Evolutionary conservation across 2,329 filamentous ascomycete genomes (phyloP).

Genomic region (Gnomoniopsis sp.): DNA sequence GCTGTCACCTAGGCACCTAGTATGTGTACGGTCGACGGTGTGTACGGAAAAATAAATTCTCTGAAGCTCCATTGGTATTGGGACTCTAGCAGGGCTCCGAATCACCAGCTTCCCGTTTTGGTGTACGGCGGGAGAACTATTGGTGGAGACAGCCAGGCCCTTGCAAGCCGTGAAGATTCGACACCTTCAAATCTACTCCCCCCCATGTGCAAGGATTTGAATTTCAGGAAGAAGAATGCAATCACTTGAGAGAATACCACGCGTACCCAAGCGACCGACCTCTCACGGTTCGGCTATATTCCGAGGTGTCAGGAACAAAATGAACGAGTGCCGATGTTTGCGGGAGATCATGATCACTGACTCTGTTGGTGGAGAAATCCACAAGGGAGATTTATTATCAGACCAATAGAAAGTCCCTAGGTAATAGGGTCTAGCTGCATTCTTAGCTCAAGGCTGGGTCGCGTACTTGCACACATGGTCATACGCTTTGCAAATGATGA

Average conservation of each 20-base stretch:
- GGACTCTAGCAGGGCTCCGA: not conserved
- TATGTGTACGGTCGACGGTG: too few relatives aligned
- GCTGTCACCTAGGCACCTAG: too few relatives aligned
- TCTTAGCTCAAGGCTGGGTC: too few relatives aligned
- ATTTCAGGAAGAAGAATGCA: not conserved
- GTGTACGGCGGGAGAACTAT: not conserved
- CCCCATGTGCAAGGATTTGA: not conserved
- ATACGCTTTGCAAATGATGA: too few relatives aligned
- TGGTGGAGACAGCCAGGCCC: not conserved
- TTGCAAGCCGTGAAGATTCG: not conserved
- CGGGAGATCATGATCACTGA: too few relatives aligned
- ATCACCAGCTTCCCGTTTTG: not conserved
- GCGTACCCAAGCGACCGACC: not conserved
- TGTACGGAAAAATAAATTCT: not conserved
- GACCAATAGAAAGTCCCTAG: too few relatives aligned
- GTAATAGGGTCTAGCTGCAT: too few relatives aligned
- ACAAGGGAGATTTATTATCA: too few relatives aligned
- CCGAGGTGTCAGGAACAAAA: not conserved
- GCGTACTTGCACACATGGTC: too few relatives aligned
- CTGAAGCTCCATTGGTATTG: not conserved
- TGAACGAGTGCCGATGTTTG: too few relatives aligned
- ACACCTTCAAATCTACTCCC: not conserved
- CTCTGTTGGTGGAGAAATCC: too few relatives aligned
- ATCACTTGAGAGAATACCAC: not conserved
- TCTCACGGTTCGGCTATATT: not conserved